A percentile compares a stretch with the other conserved stretches of the same genome.
Evolutionary conservation across 169 alveolate genomes (phyloP).

Genomic region (Plasmodium gonderi): DNA sequence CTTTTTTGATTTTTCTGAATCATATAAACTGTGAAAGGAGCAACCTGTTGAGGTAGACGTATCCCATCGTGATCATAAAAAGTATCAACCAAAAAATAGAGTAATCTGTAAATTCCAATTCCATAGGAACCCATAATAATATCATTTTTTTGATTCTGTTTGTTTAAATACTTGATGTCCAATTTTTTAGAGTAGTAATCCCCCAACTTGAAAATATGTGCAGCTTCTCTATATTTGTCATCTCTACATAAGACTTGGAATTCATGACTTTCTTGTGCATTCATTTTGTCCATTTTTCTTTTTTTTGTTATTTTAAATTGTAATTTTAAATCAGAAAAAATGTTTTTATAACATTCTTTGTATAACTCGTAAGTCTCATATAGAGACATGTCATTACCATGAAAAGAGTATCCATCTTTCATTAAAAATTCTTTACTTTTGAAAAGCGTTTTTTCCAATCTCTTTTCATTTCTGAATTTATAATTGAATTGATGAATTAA

Average conservation of each 20-base stretch:
- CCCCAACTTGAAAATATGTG: conserved; percentile 57
- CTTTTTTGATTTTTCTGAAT: conserved; percentile 56
- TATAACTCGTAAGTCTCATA: conserved; percentile 43
- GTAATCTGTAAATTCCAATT: conserved; percentile 39
- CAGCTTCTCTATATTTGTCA: conserved; percentile 54
- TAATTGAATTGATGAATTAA: conserved; percentile 55
- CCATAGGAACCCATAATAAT: conserved; percentile 70
- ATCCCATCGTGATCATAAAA: conserved; percentile 61
- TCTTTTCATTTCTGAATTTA: conserved; percentile 62
- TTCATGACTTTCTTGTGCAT: conserved; percentile 63
- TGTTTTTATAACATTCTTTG: conserved; percentile 43
- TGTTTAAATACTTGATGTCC: conserved; percentile 24
- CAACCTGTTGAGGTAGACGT: conserved; percentile 27
- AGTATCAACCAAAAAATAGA: conserved; percentile 34
- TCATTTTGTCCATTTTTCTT: conserved; percentile 66
- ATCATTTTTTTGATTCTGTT: conserved; percentile 52
- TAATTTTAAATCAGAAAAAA: conserved; percentile 30
- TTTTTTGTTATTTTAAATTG: conserved; percentile 26
- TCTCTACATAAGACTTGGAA: conserved; percentile 43
- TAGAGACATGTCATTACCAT: conserved; percentile 25
- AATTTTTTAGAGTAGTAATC: conserved; percentile 48
- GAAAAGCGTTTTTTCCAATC: conserved; percentile 47
- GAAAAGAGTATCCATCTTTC: conserved; percentile 72
- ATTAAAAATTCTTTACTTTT: conserved; percentile 61
- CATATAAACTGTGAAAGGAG: conserved; percentile 38